phyloP scores from a whole-genome alignment of 176 grass and related monocot species.

The Tillandsia fasciculata region DNA sequence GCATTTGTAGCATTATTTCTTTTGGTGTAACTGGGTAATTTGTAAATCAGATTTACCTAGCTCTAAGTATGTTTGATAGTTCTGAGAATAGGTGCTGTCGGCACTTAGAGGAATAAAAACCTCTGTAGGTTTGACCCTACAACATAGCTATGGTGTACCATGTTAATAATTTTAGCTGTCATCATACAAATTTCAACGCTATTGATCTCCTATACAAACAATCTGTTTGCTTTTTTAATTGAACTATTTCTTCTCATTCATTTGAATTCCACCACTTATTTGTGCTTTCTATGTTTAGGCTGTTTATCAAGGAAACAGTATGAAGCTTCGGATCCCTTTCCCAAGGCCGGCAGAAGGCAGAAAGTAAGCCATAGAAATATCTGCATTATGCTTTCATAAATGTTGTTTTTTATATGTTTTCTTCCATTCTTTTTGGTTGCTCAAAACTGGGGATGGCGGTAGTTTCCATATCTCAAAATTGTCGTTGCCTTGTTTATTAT shows the following conservation, averaged over 20 bases:
- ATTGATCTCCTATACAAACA: not conserved
- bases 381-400: not conserved
- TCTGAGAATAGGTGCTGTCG: too few relatives aligned
- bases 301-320: conserved; percentile 54
- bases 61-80: too few relatives aligned
- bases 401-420: not conserved
- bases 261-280: conserved; percentile 9
- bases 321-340: conserved; percentile 87
- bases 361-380: conserved; percentile 41
- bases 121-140: too few relatives aligned
- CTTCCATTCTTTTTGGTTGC: not conserved
- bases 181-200: too few relatives aligned
- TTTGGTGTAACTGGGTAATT: too few relatives aligned
- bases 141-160: too few relatives aligned
- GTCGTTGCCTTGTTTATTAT: conserved; percentile 2
- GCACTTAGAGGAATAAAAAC: too few relatives aligned
- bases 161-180: too few relatives aligned
- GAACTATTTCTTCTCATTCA: conserved; percentile 1
- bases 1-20: too few relatives aligned
- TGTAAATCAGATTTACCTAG: too few relatives aligned
- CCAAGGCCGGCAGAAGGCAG: conserved; percentile 73
- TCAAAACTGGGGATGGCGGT: not conserved
- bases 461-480: not conserved
- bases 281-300: conserved; percentile 41
- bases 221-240: conserved; percentile 15